Base-by-base conservation (phyloP, 257 asterid genomes). In the Thymus mandschuricus region DNA sequence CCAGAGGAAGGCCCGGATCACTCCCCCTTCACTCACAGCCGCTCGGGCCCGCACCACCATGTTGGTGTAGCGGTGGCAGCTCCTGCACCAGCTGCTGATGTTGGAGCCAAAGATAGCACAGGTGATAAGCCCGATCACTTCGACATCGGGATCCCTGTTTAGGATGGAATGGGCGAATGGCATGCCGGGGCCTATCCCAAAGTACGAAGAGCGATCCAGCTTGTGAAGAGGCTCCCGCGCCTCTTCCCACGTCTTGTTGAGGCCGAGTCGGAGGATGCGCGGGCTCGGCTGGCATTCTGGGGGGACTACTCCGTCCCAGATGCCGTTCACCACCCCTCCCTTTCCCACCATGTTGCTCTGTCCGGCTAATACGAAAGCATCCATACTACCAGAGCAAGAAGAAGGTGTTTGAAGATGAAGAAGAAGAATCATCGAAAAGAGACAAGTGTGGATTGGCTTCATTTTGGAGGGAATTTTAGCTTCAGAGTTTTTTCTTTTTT, bases 101-200 rank as follows among this genome's bases (percentile, higher is more conserved):
- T 0, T 1, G n/a, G 67, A n/a, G 7, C 8, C 67, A 0, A 34
- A 7, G 10, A 41, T 15, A 0, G 54, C 38, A 1, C 21, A 41
- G 13, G 68, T 54, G 4, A 63, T 54, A 10, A 63, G 4, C 4
- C 68, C 68, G 54, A 63, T 43, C 9, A 27, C 8, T 6, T 54
- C 54, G 40, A 63, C 6, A 8, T 10, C 3, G 0, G 68, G 68
- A 9, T 41, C 68, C 54, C 21, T 27, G 2, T 21, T 6, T 2
- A 41, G 9, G 1, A 63, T 3, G 38, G 38, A 3, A 5, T 43
- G 27, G 7, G 68, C 68, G 35, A 63, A 63, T 3, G 68, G 38
- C 54, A 63, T 43, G 21, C 55, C 68, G 10, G 68, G 68, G 21
- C 68, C 54, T 21, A 41, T 10, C 21, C 54, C 68, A 13, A 0